Conservation (phyloP, 2,329 filamentous ascomycete genomes). For the Curvularia verruculosa region DNA sequence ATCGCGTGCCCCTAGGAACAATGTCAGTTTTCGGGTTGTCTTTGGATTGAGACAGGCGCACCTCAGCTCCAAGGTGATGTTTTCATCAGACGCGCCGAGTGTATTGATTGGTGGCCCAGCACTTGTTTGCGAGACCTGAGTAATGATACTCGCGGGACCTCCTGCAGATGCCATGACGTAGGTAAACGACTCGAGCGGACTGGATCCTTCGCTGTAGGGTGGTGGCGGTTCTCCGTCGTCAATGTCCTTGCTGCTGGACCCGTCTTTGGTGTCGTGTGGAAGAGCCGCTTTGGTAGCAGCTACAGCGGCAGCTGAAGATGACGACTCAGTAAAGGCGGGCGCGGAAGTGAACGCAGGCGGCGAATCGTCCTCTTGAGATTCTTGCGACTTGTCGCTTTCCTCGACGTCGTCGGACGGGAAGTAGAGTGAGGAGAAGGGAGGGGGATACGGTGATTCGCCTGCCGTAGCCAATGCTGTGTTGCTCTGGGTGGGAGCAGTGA, state of each 20-base stretch:
- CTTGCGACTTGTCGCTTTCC: slow-evolving; percentile 55
- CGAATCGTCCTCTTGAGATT: slow-evolving; percentile 43
- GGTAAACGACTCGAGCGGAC: slow-evolving; percentile 87
- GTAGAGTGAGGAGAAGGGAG: slow-evolving; percentile 69
- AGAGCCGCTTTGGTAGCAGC: slow-evolving; percentile 85
- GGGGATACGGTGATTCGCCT: slow-evolving; percentile 62
- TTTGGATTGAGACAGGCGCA: slow-evolving; percentile 55
- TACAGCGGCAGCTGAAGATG: slow-evolving; percentile 53
- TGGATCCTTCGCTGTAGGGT: slow-evolving; percentile 93
- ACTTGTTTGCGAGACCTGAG: slow-evolving; percentile 84
- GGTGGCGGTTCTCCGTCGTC: slow-evolving; percentile 92
- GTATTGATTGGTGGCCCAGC: slow-evolving; percentile 86
- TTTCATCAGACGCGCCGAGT: slow-evolving; percentile 88
- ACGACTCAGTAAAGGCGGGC: slow-evolving; percentile 58
- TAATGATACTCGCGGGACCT: slow-evolving; percentile 97
- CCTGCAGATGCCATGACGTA: slow-evolving; percentile 98
- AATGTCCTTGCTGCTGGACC: slow-evolving; percentile 71
- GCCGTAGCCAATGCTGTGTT: slow-evolving; percentile 49
- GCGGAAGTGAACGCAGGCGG: slow-evolving; percentile 60
- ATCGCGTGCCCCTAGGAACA: slow-evolving; percentile 77
- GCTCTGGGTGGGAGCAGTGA: slow-evolving; percentile 46
- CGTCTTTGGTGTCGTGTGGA: slow-evolving; percentile 78
- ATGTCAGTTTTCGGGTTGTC: slow-evolving; percentile 20
- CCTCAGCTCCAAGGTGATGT: slow-evolving; percentile 93
- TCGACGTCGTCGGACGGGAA: slow-evolving; percentile 57